phyloP scores from a whole-genome alignment of 2,329 filamentous ascomycete genomes.

The Colletotrichum sp. region DNA sequence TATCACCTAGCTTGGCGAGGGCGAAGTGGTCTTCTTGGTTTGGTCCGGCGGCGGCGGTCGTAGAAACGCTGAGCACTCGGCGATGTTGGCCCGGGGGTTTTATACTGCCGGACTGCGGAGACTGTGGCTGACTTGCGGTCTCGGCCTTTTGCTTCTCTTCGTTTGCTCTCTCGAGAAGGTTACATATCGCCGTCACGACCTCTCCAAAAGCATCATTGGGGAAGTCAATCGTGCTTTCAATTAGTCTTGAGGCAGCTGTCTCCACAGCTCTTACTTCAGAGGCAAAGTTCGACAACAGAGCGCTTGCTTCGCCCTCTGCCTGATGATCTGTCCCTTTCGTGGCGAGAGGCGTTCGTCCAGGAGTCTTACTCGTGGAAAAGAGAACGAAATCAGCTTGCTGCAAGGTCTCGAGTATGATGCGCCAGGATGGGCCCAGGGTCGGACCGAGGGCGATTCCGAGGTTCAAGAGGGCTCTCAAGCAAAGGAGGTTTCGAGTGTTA shows the following conservation, averaged over 20 bases:
- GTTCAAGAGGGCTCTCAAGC: conserved; percentile 89
- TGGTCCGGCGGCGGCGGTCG: conserved; percentile 48
- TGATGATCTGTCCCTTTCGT: conserved; percentile 50
- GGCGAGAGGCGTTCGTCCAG: conserved; percentile 56
- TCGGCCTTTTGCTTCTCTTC: conserved; percentile 31
- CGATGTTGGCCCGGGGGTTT: conserved; percentile 46
- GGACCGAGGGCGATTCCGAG: conserved; percentile 93
- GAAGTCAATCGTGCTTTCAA: conserved; percentile 93
- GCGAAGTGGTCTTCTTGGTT: conserved; percentile 71
- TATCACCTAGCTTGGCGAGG: conserved; percentile 74
- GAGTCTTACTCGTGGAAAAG: conserved; percentile 64
- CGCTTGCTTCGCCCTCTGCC: conserved; percentile 55
- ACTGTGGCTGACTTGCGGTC: conserved; percentile 38
- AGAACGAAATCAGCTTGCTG: conserved; percentile 93
- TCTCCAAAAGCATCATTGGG: conserved; percentile 82
- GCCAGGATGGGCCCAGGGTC: conserved; percentile 84
- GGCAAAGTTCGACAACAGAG: conserved; percentile 70
- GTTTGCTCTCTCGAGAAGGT: conserved; percentile 60
- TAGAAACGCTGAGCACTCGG: conserved; percentile 53
- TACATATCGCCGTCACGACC: conserved; percentile 77
- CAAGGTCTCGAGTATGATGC: conserved; percentile 88
- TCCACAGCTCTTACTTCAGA: conserved; percentile 88
- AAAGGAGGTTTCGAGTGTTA: conserved; percentile 89
- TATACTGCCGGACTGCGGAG: conserved; percentile 34
- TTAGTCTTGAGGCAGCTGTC: conserved; percentile 81